Conservation (phyloP, 352 stramenopile species). For the Globisporangium alternatum region DNA sequence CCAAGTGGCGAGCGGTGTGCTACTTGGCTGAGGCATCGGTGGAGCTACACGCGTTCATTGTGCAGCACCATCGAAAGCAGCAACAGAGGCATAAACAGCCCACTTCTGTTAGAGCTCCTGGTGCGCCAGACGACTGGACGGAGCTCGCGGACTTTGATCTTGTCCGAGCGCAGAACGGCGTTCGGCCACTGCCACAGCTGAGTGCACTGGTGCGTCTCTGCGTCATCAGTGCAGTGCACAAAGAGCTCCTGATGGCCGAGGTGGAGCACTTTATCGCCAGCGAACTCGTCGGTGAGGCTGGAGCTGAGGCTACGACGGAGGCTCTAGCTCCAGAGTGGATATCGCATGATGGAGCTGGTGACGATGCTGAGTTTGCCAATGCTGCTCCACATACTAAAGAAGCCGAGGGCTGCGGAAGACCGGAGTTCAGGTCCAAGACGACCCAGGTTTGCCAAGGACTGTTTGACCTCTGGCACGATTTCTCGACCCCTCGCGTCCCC, state of each 20-base stretch:
- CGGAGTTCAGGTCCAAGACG: background rate
- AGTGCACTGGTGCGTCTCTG: constrained; percentile 26
- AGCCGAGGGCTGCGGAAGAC: background rate
- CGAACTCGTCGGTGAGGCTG: background rate
- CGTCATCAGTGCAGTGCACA: constrained; percentile 23
- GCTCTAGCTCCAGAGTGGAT: background rate
- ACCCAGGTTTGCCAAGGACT: background rate
- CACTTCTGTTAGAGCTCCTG: background rate
- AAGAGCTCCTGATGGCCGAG: constrained; percentile 24
- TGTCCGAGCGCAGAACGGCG: constrained; percentile 5
- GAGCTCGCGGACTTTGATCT: constrained; percentile 13
- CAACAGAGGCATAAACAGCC: constrained; percentile 8
- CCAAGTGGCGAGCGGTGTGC: constrained; percentile 28
- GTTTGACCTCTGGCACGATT: constrained; percentile 30
- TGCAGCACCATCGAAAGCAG: constrained; percentile 4
- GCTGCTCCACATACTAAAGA: background rate
- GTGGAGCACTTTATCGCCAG: constrained; percentile 24
- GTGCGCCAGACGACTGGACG: constrained; percentile 17
- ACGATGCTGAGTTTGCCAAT: background rate
- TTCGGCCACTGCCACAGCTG: background rate
- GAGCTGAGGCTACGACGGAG: background rate
- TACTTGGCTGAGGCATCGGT: constrained; percentile 27
- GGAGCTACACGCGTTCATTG: constrained; percentile 28
- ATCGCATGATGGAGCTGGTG: background rate
- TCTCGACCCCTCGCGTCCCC: constrained; percentile 32